Evolutionary conservation across 164 flowering plant genomes (phyloP).

Genomic region (Sedum album): DNA sequence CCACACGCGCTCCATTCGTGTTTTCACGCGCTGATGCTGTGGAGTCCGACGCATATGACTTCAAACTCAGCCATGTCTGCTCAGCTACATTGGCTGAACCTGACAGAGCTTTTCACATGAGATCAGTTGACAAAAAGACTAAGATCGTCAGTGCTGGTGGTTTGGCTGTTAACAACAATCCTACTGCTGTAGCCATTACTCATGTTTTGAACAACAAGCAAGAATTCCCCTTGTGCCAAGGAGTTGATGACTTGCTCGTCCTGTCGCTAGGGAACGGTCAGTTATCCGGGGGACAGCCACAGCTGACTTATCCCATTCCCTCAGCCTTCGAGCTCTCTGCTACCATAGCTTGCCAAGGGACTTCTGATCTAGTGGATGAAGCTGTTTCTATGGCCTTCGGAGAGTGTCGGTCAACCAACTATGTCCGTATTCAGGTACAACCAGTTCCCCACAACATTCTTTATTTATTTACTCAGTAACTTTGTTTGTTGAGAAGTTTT

Average conservation of each 20-base stretch:
- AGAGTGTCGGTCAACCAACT: slow-evolving; percentile 25
- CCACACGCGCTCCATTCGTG: slow-evolving; percentile 43
- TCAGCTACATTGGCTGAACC: slow-evolving; percentile 41
- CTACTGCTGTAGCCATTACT: slow-evolving; percentile 62
- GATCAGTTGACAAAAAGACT: slow-evolving; percentile 39
- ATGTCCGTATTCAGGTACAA: slow-evolving; percentile 45
- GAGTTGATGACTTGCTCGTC: slow-evolving; percentile 48
- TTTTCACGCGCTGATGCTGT: slow-evolving; percentile 66
- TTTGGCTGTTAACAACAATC: slow-evolving; percentile 36
- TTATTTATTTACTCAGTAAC: not conserved
- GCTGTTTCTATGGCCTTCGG: slow-evolving; percentile 66
- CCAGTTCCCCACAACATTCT: not conserved
- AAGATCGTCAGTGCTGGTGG: slow-evolving; percentile 34
- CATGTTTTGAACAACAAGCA: slow-evolving; percentile 65
- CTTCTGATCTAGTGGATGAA: slow-evolving; percentile 64
- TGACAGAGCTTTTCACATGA: slow-evolving; percentile 23
- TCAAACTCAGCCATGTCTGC: slow-evolving; percentile 49
- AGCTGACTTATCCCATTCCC: too few species aligned
- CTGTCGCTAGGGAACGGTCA: slow-evolving; percentile 55
- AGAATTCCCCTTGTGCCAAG: slow-evolving; percentile 51
- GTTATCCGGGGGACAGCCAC: too few species aligned
- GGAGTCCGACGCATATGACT: slow-evolving; percentile 57
- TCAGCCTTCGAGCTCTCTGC: slow-evolving; percentile 13
- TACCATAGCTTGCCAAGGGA: slow-evolving; percentile 49
- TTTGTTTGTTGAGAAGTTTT: not conserved